Evolutionary conservation across 768 basidiomycete species (phyloP).

Genomic region (Boletus rubroflammeus): DNA sequence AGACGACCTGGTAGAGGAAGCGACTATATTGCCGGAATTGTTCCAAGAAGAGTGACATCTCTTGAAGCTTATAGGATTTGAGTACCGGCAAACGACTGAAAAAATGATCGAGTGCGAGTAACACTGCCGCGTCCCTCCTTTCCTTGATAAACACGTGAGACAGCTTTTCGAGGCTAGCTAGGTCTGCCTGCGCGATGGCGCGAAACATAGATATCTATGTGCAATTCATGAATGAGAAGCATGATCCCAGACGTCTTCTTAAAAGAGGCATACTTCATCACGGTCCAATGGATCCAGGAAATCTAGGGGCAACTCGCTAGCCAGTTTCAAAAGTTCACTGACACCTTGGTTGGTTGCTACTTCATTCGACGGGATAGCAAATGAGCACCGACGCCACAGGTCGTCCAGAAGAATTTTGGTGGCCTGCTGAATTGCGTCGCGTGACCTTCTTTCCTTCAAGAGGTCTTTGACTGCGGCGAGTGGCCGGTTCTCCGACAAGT

Average conservation of each 20-base stretch:
- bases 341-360: not conserved
- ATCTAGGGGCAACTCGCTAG: conserved; percentile 8
- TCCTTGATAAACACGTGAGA: conserved; percentile 26
- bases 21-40: conserved; percentile 1
- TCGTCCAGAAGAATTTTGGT: conserved; percentile 38
- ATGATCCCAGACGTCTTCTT: not conserved
- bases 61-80: conserved; percentile 18
- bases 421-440: conserved; percentile 33
- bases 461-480: conserved; percentile 47
- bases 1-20: not conserved
- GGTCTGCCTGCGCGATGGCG: conserved; percentile 27
- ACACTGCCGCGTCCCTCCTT: not conserved
- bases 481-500: conserved; percentile 44
- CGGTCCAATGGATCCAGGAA: conserved; percentile 2
- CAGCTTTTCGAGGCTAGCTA: conserved; percentile 30
- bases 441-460: conserved; percentile 32
- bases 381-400: conserved; percentile 46
- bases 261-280: conserved; percentile 6
- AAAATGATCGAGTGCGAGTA: conserved; percentile 8
- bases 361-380: conserved; percentile 28
- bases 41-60: conserved; percentile 2
- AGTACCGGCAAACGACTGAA: conserved; percentile 14
- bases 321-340: conserved; percentile 25
- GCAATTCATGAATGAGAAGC: not conserved
- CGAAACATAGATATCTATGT: conserved; percentile 32